Base-by-base conservation (phyloP, 257 asterid species). In the Marsdenia floribunda region DNA sequence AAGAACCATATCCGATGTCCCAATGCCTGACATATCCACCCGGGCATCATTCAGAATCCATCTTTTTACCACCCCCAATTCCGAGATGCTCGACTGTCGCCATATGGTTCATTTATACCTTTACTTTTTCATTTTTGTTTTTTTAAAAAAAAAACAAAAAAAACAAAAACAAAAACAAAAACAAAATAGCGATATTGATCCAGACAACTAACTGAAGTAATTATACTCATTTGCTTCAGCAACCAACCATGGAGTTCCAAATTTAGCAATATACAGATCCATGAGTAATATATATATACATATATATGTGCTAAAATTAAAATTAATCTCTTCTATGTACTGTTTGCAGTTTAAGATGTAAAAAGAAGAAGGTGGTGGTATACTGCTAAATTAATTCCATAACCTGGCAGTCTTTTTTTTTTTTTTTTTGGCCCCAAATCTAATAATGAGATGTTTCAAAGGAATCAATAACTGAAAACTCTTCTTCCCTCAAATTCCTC, bases 401-500 rank as follows among this genome's bases (percentile, higher is more conserved):
- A 47, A 47, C 26, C 15, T 18, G 42, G 5, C n/a, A 6, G 19
- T 19, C 3, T 14, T 14, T 14, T 3, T 52, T 52, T 52, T 52
- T 52, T 52, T 2, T 12, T 16, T 16, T 52, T 19, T 40, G 6
- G 46, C 49, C 12, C 49, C 12, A 10, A 44, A 44, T 44, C 7
- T n/a, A 7, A 6, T 7, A 29, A 18, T 50, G n/a, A 68, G 13
- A 12, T 16, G 37, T 18, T 67, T 22, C 22, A n/a, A 68, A 55
- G 42, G 81, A 61, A 79, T 58, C 78, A 80, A 72, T 16, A 82
- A 83, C 80, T 49, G 85, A 68, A 49, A 72, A 72, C 72, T 82
- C 85, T 21, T 78, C 93, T 79, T 93, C 98, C 87, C 93, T 87
- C 84, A 91, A 76, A 79, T 47, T 66, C 86, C 86, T 86, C 82